phyloP scores from a whole-genome alignment of 2,329 filamentous ascomycete species.

The Pyrenochaeta sp. region DNA sequence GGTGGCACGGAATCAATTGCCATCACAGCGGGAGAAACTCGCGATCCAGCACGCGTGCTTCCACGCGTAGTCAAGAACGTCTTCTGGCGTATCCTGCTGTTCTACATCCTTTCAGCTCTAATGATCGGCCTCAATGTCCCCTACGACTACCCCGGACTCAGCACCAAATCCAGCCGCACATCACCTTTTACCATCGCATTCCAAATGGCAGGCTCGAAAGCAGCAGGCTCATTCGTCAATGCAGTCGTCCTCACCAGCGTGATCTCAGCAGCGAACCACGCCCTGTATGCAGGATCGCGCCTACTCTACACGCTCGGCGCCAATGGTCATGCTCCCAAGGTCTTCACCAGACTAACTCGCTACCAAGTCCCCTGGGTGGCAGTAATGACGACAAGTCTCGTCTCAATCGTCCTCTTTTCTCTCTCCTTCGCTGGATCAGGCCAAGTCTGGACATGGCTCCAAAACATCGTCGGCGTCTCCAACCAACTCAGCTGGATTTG shows the following conservation, averaged over 20 bases:
- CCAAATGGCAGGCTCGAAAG: slow-evolving; percentile 66
- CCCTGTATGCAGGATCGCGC: slow-evolving; percentile 64
- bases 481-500: slow-evolving; percentile 64
- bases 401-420: slow-evolving; percentile 51
- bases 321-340: slow-evolving; percentile 72
- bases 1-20: slow-evolving; percentile 79
- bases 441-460: slow-evolving; percentile 67
- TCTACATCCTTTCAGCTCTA: slow-evolving; percentile 54
- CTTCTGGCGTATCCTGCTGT: slow-evolving; percentile 64
- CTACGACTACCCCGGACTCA: slow-evolving; percentile 47
- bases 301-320: slow-evolving; percentile 62
- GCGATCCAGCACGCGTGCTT: slow-evolving; percentile 80
- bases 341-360: slow-evolving; percentile 65
- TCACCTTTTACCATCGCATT: slow-evolving; percentile 74
- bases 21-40: slow-evolving; percentile 78
- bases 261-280: slow-evolving; percentile 65
- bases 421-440: slow-evolving; percentile 54
- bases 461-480: slow-evolving; percentile 70
- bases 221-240: slow-evolving; percentile 71
- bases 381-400: slow-evolving; percentile 47
- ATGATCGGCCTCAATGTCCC: slow-evolving; percentile 56
- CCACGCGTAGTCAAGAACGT: slow-evolving; percentile 92
- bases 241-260: slow-evolving; percentile 70
- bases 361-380: slow-evolving; percentile 52
- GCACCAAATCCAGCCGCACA: slow-evolving; percentile 48